Evolutionary conservation across 1,284 basidiomycete genomes (phyloP), one percentile per base, ranked within the genome.

Genomic region (Ceraceosorus guamensis): DNA sequence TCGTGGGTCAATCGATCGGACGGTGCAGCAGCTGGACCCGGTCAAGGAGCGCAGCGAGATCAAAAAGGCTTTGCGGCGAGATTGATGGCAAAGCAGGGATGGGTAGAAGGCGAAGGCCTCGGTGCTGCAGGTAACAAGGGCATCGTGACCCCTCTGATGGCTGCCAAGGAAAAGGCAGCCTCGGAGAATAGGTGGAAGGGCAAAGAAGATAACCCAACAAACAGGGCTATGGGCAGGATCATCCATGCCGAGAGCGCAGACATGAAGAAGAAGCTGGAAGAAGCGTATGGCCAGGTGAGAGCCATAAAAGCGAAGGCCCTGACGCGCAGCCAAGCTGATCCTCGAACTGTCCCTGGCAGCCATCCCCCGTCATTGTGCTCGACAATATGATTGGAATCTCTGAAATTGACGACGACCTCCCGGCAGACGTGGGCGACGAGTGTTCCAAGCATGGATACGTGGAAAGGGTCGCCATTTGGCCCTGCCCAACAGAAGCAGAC

Each of bases 91-190:
- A 50, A 57, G 52, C 60, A 67, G 45, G 72, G 72, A 32, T 66
- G 69, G 57, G 52, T 56, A n/a, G 41, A 65, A 18, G 71, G 72
- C 7, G 55, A 61, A 50, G 72, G 70, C 7, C 49, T 75, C 32
- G 72, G 72, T n/a, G 61, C 69, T 0, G 63, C 65, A 11, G 65
- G 67, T 0, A 67, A 63, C 48, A 62, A 64, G 31, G 72, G 71
- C 6, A 70, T 73, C 14, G 2, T 55, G 3, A 43, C 53, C 5
- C 71, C 72, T 2, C 55, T 75, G 49, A 60, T 55, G 11, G 34
- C 44, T 3, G 47, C 43, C n/a, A 63, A 62, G 57, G 58, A 53
- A 16, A 41, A 41, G 39, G 16, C 1, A 7, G 11, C 6, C 6
- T 50, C 49, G 41, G 8, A 16, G 11, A 14, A 46, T 16, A n/a